Evolutionary conservation across 805 yeast species (phyloP), one percentile per base, ranked within the genome.

Genomic region (Maudiozyma serrabonitensis): DNA sequence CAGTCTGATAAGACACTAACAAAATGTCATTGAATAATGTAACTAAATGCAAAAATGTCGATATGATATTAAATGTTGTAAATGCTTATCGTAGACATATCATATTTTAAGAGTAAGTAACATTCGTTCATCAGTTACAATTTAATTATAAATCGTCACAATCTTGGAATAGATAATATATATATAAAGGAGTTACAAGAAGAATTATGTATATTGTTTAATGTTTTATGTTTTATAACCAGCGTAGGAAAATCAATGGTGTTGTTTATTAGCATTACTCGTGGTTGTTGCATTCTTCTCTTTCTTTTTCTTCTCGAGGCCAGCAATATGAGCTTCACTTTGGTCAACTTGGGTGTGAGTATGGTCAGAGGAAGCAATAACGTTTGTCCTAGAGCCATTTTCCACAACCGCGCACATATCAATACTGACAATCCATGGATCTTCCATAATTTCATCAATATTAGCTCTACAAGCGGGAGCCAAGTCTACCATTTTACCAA

Each of bases 241-340:
- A 35, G 11, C 12, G 2, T 2, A 4, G 9, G 8, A 8, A 4
- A 11, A 28, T 28, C 32, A 35, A 16, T 35, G 38, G 18, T 35
- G 16, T 35, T 38, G 41, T 8, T 38, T 38, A 38, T 7, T 38
- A 38, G 21, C 9, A 19, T 15, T 21, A 26, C 9, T 25, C 8
- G 21, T 16, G 12, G 21, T 13, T 11, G 42, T 16, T 16, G 21
- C 34, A 23, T n/a, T 39, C 26, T 54, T 55, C 49, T 56, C 53
- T 44, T 75, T 78, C 70, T 87, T 90, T 63, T 82, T 86, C 73
- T 82, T 86, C 63, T 90, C 97, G 56, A 90, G 75, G 51, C 90
- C 84, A 11, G 97, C 96, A 69, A 90, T 90, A 66, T 90, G 98
- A 0, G 98, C 98, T 58, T 87, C 95, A 52, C 87, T 82, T 64